Evolutionary conservation across 2,329 filamentous ascomycete species (phyloP).

Genomic region (Zasmidium citrigriseum): DNA sequence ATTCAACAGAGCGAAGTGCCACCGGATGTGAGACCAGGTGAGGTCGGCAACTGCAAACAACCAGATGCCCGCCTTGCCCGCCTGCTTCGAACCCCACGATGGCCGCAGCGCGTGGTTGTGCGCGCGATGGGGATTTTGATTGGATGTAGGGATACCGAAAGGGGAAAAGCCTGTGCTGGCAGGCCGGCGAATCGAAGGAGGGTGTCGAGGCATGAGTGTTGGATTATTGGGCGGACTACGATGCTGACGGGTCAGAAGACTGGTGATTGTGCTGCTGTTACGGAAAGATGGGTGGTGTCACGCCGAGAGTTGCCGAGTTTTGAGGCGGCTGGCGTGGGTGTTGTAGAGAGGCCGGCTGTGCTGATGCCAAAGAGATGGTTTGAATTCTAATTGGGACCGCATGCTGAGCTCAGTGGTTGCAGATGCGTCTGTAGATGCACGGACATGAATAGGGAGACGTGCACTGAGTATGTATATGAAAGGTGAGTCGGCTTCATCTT

Average conservation of each 20-base stretch:
- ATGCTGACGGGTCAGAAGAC: neutral
- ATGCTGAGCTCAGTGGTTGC: neutral
- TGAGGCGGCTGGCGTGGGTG: too few species aligned
- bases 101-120: neutral
- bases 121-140: neutral
- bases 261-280: neutral
- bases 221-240: neutral
- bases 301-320: neutral
- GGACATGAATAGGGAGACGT: too few species aligned
- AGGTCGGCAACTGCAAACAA: too few species aligned
- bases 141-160: neutral
- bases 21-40: neutral
- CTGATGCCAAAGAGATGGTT: neutral
- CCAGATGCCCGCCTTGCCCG: too few species aligned
- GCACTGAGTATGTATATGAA: too few species aligned
- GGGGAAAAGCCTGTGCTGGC: neutral
- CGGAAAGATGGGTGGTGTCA: neutral
- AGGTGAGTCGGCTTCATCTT: neutral
- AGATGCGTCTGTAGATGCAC: neutral
- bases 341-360: neutral
- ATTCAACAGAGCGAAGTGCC: too few species aligned
- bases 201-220: neutral
- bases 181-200: neutral
- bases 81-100: neutral
- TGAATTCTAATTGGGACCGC: neutral